Percentiles rank a stretch among this genome's conserved stretches.
These are phyloP conservation scores for Linum tenue DNA, from an alignment of 345 rosid genomes.

Conservation along the genomic window DNA sequence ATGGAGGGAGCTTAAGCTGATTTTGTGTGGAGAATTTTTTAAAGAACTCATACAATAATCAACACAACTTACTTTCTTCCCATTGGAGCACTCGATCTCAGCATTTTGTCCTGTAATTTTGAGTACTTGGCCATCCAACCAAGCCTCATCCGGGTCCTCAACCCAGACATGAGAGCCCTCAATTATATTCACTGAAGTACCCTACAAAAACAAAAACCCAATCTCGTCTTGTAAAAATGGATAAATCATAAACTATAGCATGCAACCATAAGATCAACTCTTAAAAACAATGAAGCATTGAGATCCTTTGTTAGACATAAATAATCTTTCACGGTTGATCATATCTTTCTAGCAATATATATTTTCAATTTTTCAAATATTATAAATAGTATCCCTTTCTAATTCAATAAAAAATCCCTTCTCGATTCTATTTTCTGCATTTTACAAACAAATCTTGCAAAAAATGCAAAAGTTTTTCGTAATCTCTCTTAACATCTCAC, in stretches of 20 bases:
- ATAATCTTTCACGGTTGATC: too few relatives aligned
- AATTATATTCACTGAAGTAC: conserved; percentile 5
- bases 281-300: neutral
- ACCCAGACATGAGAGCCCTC: conserved; percentile 5
- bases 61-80: neutral
- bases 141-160: neutral
- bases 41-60: neutral
- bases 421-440: too few relatives aligned
- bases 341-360: too few relatives aligned
- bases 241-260: neutral
- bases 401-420: too few relatives aligned
- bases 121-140: neutral
- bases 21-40: neutral
- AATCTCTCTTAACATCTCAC: neutral
- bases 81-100: neutral
- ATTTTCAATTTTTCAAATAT: too few relatives aligned
- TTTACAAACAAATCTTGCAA: too few relatives aligned
- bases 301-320: neutral
- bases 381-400: too few relatives aligned
- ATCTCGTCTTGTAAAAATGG: neutral
- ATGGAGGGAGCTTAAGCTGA: neutral
- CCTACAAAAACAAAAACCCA: neutral
- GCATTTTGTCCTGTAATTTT: conserved; percentile 3
- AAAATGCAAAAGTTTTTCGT: too few relatives aligned
- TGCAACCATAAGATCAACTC: neutral